Percentiles rank a stretch among this genome's conserved stretches.
Conservation (phyloP, 1,139 yeast species). For the Candida glucosophila region DNA sequence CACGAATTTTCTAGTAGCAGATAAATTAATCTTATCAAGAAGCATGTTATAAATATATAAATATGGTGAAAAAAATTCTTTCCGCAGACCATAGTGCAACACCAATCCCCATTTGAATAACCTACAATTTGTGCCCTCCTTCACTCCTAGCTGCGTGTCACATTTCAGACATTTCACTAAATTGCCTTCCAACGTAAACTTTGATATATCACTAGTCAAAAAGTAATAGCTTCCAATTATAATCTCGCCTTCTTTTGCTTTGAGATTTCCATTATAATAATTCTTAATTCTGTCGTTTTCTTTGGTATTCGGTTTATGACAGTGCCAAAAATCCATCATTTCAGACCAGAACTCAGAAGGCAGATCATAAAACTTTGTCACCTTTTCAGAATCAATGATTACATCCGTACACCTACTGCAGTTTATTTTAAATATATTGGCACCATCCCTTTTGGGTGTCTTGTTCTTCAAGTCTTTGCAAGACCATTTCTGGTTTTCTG, state of each 20-base stretch:
- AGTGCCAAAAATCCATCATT: conserved; percentile 97
- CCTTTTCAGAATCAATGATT: conserved; percentile 20
- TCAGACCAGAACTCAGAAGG: conserved; percentile 95
- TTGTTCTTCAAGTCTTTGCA: conserved; percentile 25
- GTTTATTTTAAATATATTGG: conserved; percentile 21
- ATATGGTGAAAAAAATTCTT: conserved; percentile 22
- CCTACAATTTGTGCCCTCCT: conserved; percentile 16
- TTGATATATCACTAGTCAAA: conserved; percentile 11
- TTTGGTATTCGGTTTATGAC: conserved; percentile 69
- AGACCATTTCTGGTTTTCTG: conserved; percentile 26
- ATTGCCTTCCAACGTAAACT: conserved; percentile 4
- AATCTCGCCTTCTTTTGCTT: conserved; percentile 35
- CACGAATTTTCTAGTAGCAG: conserved; percentile 43
- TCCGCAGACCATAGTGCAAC: conserved; percentile 13
- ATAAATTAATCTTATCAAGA: conserved; percentile 37
- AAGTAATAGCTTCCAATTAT: conserved; percentile 56
- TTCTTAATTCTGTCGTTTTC: conserved; percentile 8
- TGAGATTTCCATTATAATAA: conserved; percentile 27
- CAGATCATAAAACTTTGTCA: conserved; percentile 45
- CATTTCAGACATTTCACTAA: conserved; percentile 23
- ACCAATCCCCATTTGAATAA: conserved; percentile 55
- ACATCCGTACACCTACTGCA: conserved; percentile 23
- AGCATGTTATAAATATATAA: conserved; percentile 30
- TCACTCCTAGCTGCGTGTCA: conserved; percentile 22
- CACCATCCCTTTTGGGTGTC: conserved; percentile 18